Evolutionary conservation across 2,329 filamentous ascomycete species (phyloP), one percentile per base, ranked within the genome.

Genomic region (Beauveria brongniartii): DNA sequence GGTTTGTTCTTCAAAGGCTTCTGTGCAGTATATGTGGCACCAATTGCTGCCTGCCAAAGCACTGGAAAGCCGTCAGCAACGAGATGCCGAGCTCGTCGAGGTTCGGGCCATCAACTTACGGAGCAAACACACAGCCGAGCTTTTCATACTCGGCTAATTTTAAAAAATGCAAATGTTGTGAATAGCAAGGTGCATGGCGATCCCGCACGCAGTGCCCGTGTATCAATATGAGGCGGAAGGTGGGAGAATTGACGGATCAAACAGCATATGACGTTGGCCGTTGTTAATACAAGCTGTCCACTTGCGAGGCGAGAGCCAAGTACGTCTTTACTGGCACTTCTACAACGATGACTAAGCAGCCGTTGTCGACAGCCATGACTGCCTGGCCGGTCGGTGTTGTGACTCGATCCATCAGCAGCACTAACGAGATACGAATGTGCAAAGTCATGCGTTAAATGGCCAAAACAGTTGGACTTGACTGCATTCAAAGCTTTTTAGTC

Each of bases 41-140:
- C 72, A 56, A 69, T 68, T 56, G 70, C 68, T 52, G 69, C 72
- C 77, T 80, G 78, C 76, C 75, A 73, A 58, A 80, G 78, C 75
- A 80, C 78, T 80, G 65, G 56, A 26, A 63, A 51, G 37, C 58
- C 52, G 66, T 72, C 60, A 71, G 69, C 63, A 65, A 46, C n/a
- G 8, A 20, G 28, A 63, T 22, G 10, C 22, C 22, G 5, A 52
- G 24, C 37, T 9, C 22, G 16, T 24, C 22, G 34, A 54, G 22
- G 14, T 20, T 20, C 28, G n/a, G n/a, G 22, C n/a, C 43, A 44
- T 40, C 20, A 14, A 69, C 76, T 71, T 73, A 80, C 78, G 72
- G 68, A 77, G 70, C 63, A 78, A 64, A 71, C 74, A 78, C 55
- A 76, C 61, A 61, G 74, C 61, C 50, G 61, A 61, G 59, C 59